A percentile compares a stretch with the other conserved stretches of the same genome.
phyloP scores from a whole-genome alignment of 148 eudicot species.

The Rhododendron ferrugineum region DNA sequence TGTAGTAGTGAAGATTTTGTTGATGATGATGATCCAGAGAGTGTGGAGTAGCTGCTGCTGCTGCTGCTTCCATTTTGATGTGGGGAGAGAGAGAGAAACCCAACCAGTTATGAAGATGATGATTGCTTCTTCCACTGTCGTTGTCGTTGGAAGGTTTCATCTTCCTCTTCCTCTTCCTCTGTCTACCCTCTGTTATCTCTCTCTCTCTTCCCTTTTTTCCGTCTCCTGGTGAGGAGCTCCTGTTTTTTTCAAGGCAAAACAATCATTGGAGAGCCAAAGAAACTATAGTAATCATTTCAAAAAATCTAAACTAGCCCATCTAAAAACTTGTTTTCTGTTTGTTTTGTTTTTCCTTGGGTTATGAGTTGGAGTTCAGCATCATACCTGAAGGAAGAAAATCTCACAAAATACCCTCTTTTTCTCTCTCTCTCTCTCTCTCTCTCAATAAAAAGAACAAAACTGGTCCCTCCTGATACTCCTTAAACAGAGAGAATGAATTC shows the following conservation, averaged over 20 bases:
- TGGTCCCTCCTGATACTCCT: constrained; percentile 19
- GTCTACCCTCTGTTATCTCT: neutral
- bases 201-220: neutral
- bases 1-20: constrained; percentile 1
- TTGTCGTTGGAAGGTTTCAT: constrained; percentile 50
- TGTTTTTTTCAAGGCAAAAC: constrained; percentile 13
- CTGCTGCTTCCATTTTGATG: constrained; percentile 32
- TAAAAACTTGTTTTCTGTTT: neutral
- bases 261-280: constrained; percentile 31
- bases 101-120: constrained; percentile 26
- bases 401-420: neutral
- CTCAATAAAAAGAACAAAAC: constrained; percentile 28
- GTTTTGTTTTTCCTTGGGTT: neutral
- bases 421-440: constrained; percentile 1
- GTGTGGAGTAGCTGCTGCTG: constrained; percentile 1
- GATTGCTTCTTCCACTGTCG: constrained; percentile 12
- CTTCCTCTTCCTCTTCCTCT: neutral
- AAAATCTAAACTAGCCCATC: neutral
- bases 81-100: constrained; percentile 39
- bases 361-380: neutral
- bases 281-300: constrained; percentile 26
- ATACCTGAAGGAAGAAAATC: constrained; percentile 14
- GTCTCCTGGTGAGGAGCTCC: neutral
- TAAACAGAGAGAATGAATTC: constrained; percentile 48
- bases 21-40: constrained; percentile 5